These are phyloP conservation scores for Litchi chinensis DNA, from an alignment of 345 rosid genomes.

Conservation along the genomic window DNA sequence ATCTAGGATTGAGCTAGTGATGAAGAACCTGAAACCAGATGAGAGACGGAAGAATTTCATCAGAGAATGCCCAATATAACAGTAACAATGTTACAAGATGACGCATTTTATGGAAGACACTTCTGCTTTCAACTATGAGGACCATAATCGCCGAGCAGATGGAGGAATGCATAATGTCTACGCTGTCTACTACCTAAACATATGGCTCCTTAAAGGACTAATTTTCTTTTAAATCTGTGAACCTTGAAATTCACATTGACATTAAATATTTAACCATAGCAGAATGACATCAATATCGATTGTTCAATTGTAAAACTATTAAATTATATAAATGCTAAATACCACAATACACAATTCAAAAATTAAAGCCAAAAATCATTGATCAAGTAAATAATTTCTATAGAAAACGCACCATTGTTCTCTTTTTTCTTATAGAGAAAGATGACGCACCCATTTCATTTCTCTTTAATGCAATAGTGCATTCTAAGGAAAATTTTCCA, in stretches of 20 bases:
- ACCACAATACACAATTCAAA: neutral
- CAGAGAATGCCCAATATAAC: neutral
- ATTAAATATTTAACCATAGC: neutral
- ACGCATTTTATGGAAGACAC: neutral
- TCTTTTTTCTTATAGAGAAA: too few species aligned
- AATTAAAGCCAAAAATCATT: neutral
- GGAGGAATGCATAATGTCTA: neutral
- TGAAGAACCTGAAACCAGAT: conserved; percentile 75
- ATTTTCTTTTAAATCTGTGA: neutral
- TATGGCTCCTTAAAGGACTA: neutral
- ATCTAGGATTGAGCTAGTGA: conserved; percentile 87
- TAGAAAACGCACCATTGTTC: neutral
- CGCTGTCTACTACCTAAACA: neutral
- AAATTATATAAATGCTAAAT: neutral
- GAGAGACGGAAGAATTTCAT: conserved; percentile 7
- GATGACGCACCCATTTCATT: neutral
- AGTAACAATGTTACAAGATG: conserved; percentile 6
- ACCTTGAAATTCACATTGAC: neutral
- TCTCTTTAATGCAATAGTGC: neutral
- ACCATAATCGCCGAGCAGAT: neutral
- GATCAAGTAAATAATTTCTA: neutral
- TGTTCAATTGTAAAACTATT: too few species aligned
- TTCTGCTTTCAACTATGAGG: neutral
- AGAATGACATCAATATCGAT: too few species aligned
- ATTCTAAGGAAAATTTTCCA: neutral